These are phyloP conservation scores for Solanum pennellii DNA, from an alignment of 257 asterid genomes.

Conservation along the genomic window DNA sequence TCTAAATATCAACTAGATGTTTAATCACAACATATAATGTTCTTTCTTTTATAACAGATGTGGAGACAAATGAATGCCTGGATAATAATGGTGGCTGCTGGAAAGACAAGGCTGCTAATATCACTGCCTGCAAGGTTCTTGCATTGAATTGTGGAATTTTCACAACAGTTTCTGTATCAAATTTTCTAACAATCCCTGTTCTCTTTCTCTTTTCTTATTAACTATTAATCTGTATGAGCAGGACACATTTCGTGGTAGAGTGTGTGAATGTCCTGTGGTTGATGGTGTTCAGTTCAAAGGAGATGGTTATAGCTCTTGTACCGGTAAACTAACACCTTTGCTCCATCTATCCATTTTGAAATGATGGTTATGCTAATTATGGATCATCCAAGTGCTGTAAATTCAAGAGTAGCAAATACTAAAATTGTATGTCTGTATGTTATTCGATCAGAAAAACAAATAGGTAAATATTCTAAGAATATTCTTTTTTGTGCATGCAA, in stretches of 20 bases:
- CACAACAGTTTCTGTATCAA: not conserved
- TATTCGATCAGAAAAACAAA: not conserved
- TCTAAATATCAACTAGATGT: not conserved
- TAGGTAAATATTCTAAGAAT: not conserved
- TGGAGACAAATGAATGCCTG: slow-evolving; percentile 74
- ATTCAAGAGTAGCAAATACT: not conserved
- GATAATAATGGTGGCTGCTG: slow-evolving; percentile 83
- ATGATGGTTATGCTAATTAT: not conserved
- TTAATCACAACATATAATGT: not conserved
- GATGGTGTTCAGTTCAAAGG: slow-evolving; percentile 72
- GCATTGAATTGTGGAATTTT: not conserved
- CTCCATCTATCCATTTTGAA: not conserved
- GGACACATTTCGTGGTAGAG: slow-evolving; percentile 82
- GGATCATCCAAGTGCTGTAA: not conserved
- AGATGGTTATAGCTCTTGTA: slow-evolving; percentile 68
- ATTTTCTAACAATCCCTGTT: not conserved
- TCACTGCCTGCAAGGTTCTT: slow-evolving; percentile 75
- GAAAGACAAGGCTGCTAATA: slow-evolving; percentile 51
- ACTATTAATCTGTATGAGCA: slow-evolving; percentile 5
- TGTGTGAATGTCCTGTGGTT: slow-evolving; percentile 73
- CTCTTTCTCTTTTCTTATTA: not conserved
- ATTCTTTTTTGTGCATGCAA: not conserved
- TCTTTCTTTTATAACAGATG: slow-evolving; percentile 29
- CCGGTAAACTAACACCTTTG: slow-evolving; percentile 19
- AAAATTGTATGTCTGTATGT: not conserved